These are phyloP conservation scores for Yamadazyma aaseri DNA, from an alignment of 1,139 yeast species.

Conservation along the genomic window DNA sequence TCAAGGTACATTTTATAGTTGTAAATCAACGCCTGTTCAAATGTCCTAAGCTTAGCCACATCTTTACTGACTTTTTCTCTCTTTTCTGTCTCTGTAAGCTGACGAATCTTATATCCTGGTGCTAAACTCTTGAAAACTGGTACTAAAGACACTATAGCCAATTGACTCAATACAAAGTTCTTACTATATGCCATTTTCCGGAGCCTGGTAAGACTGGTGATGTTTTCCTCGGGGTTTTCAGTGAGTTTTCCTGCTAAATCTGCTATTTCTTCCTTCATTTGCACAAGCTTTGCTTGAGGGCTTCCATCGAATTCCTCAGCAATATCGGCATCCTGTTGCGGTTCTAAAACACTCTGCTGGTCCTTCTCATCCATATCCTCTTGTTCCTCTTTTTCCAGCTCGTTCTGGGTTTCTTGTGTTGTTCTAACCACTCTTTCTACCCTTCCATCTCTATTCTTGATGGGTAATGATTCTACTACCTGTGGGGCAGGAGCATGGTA, in stretches of 20 bases:
- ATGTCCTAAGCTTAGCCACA: slow-evolving; percentile 68
- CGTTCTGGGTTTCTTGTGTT: slow-evolving; percentile 17
- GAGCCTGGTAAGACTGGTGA: slow-evolving; percentile 63
- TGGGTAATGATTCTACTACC: slow-evolving; percentile 76
- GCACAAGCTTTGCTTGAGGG: slow-evolving; percentile 55
- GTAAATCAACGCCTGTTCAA: slow-evolving; percentile 73
- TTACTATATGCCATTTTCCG: slow-evolving; percentile 70
- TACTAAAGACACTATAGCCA: slow-evolving; percentile 74
- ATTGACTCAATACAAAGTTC: slow-evolving; percentile 67
- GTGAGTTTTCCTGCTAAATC: slow-evolving; percentile 71
- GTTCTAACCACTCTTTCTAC: slow-evolving; percentile 58
- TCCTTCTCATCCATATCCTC: slow-evolving; percentile 23
- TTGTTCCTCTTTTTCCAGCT: slow-evolving; percentile 22
- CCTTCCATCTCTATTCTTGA: slow-evolving; percentile 68
- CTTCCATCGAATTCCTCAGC: slow-evolving; percentile 43
- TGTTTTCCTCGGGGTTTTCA: slow-evolving; percentile 90
- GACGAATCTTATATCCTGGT: slow-evolving; percentile 85
- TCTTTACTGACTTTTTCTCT: slow-evolving; percentile 83
- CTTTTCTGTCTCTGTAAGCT: slow-evolving; percentile 76
- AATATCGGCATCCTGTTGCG: slow-evolving; percentile 19
- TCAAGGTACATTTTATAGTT: slow-evolving; percentile 73
- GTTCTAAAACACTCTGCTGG: slow-evolving; percentile 5
- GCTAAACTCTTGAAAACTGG: slow-evolving; percentile 83
- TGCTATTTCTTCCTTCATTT: slow-evolving; percentile 82
- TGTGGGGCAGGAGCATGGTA: slow-evolving; percentile 47